phyloP scores from a whole-genome alignment of 106 monocot species.

The Acorus gramineus region DNA sequence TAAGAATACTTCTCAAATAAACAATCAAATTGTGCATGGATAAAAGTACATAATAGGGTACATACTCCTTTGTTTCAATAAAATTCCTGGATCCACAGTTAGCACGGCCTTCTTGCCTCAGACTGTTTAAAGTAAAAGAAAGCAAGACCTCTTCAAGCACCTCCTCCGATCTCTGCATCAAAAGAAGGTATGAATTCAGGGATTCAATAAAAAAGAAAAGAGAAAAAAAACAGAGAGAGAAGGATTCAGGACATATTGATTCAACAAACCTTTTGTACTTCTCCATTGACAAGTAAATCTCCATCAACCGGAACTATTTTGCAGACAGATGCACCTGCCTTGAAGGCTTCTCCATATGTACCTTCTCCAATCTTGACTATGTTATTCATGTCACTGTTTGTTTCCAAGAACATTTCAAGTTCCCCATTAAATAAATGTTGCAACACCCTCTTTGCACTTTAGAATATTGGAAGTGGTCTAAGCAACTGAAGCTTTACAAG shows the following conservation, averaged over 20 bases:
- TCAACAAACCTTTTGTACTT: slow-evolving; percentile 74
- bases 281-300: slow-evolving; percentile 71
- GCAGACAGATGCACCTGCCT: slow-evolving; percentile 67
- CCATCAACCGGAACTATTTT: slow-evolving; percentile 98
- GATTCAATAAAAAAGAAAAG: slow-evolving; percentile 4
- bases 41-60: not conserved
- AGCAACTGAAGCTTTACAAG: too few species aligned
- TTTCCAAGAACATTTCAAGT: slow-evolving; percentile 6
- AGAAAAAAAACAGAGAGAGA: not conserved
- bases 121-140: slow-evolving; percentile 68
- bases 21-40: not conserved
- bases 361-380: slow-evolving; percentile 91
- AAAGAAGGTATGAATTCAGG: slow-evolving; percentile 3
- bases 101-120: slow-evolving; percentile 32
- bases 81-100: slow-evolving; percentile 41
- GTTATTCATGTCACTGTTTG: slow-evolving; percentile 37
- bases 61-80: slow-evolving; percentile 85
- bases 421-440: too few species aligned
- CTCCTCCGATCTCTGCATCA: slow-evolving; percentile 76
- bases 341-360: slow-evolving; percentile 92
- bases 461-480: too few species aligned
- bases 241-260: not conserved
- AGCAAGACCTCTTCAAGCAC: slow-evolving; percentile 90
- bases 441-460: too few species aligned
- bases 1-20: not conserved